These are phyloP conservation scores for Stephania japonica DNA, from an alignment of 164 flowering plant species.

Conservation along the genomic window DNA sequence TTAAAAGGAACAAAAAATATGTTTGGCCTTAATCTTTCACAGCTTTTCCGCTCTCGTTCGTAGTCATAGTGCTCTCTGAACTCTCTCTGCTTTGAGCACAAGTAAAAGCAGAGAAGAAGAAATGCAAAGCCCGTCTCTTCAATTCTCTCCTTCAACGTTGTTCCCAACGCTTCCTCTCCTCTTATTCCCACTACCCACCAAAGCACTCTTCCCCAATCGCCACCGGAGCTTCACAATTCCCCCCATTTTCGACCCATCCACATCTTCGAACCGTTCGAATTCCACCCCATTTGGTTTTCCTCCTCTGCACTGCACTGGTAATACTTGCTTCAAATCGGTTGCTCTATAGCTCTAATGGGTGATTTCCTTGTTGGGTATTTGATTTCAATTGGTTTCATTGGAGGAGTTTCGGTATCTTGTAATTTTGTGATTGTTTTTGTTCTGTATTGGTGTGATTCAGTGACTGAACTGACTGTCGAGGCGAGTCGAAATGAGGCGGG, in stretches of 20 bases:
- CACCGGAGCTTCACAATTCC: not conserved
- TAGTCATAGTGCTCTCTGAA: too few relatives aligned
- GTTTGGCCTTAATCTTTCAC: too few relatives aligned
- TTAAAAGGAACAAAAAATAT: too few relatives aligned
- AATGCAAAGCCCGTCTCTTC: not conserved
- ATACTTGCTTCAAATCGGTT: not conserved
- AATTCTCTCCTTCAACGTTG: not conserved
- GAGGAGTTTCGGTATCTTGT: not conserved
- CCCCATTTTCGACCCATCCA: not conserved
- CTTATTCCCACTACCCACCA: not conserved
- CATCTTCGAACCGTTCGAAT: conserved; percentile 2
- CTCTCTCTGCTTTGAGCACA: not conserved
- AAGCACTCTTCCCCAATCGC: not conserved
- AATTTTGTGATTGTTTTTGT: not conserved
- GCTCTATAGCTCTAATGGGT: not conserved
- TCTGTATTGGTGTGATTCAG: conserved; percentile 18
- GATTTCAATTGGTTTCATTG: not conserved
- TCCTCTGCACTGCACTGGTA: conserved; percentile 17
- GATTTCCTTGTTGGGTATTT: conserved; percentile 5
- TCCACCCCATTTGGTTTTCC: not conserved
- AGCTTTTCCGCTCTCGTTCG: not conserved
- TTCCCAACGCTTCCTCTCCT: not conserved
- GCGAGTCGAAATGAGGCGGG: conserved; percentile 27
- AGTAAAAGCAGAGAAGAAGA: not conserved
- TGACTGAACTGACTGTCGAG: conserved; percentile 33